Conservation (phyloP, 2,329 filamentous ascomycete species). For the Fusarium sp. region DNA sequence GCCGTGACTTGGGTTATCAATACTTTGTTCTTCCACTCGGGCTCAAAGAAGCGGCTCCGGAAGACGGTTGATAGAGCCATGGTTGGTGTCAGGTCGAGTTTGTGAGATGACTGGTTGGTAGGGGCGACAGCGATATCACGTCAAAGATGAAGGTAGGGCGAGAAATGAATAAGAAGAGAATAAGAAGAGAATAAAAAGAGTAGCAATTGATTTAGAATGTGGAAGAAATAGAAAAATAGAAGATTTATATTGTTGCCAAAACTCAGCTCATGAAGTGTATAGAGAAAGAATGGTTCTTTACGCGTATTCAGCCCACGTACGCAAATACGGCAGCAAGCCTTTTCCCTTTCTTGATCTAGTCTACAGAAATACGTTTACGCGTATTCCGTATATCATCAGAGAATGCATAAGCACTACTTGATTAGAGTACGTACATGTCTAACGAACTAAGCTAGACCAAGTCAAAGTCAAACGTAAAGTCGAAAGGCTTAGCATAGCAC, state of each 20-base stretch:
- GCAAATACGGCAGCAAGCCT: background rate
- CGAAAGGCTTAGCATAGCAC: slow-evolving; percentile 14
- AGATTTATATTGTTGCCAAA: background rate
- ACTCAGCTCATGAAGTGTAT: background rate
- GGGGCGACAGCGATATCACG: background rate
- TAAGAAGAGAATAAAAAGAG: background rate
- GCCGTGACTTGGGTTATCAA: slow-evolving; percentile 6
- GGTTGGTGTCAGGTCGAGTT: background rate
- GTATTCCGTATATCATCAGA: too few species aligned
- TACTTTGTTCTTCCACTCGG: slow-evolving; percentile 23
- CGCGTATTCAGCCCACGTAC: background rate
- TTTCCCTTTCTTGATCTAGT: too few species aligned
- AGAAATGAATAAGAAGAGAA: background rate
- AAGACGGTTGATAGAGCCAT: slow-evolving; percentile 29
- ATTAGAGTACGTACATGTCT: too few species aligned
- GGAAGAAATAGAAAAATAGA: background rate
- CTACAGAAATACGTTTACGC: background rate
- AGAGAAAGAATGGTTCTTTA: background rate
- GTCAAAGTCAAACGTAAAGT: slow-evolving; percentile 18
- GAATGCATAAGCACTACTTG: too few species aligned
- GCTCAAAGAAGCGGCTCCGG: slow-evolving; percentile 22
- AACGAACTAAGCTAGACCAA: background rate
- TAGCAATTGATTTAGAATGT: too few species aligned
- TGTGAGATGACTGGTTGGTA: background rate
- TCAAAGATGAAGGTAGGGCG: background rate